These are phyloP conservation scores for Teratosphaeria nubilosa DNA, from an alignment of 2,329 filamentous ascomycete species.

Conservation along the genomic window DNA sequence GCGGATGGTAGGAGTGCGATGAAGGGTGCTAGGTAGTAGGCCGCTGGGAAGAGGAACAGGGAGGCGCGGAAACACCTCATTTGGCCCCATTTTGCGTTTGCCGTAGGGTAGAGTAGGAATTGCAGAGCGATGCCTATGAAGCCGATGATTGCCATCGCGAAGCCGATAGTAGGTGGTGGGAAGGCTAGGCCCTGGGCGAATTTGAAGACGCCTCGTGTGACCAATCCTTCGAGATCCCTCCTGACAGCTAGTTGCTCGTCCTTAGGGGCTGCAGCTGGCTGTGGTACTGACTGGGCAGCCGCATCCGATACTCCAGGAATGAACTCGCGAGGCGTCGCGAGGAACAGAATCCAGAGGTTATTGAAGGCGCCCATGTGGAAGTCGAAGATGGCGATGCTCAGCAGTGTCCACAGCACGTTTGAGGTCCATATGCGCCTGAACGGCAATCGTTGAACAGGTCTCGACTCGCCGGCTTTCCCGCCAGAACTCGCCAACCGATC, in stretches of 20 bases:
- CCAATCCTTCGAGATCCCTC: not conserved
- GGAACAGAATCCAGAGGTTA: conserved; percentile 64
- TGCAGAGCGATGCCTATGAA: conserved; percentile 65
- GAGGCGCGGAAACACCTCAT: conserved; percentile 58
- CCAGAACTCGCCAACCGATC: conserved; percentile 26
- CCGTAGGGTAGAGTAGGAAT: conserved; percentile 57
- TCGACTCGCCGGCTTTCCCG: conserved; percentile 18
- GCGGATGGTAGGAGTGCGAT: conserved; percentile 56
- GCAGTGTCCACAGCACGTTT: conserved; percentile 47
- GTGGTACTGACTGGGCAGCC: not conserved
- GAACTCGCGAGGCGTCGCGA: conserved; percentile 55
- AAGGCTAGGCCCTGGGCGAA: conserved; percentile 70
- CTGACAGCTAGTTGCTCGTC: conserved; percentile 6
- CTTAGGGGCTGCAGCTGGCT: conserved; percentile 21
- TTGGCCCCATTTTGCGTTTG: conserved; percentile 59
- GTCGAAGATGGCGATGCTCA: conserved; percentile 58
- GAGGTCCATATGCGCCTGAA: conserved; percentile 44
- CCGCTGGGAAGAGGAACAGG: conserved; percentile 58
- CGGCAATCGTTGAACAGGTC: conserved; percentile 33
- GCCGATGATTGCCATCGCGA: conserved; percentile 68
- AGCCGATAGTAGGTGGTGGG: conserved; percentile 58
- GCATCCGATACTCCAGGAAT: conserved; percentile 27
- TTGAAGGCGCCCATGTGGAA: conserved; percentile 70
- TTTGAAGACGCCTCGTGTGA: conserved; percentile 36
- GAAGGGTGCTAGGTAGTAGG: conserved; percentile 61